These are phyloP conservation scores for Pichia thaimueangensis DNA, from an alignment of 805 yeast species.

Conservation along the genomic window DNA sequence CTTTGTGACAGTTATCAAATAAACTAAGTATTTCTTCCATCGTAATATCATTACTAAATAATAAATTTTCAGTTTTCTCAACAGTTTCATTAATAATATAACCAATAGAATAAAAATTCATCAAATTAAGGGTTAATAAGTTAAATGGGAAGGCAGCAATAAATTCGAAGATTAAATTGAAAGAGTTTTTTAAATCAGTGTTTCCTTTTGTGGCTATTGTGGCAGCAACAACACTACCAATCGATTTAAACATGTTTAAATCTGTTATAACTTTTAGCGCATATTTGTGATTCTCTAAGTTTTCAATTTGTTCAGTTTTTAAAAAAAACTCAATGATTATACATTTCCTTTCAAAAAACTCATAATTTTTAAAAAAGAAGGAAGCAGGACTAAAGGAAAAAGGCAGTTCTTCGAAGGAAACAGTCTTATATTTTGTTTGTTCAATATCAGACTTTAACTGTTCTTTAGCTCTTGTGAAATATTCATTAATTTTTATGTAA, in stretches of 20 bases:
- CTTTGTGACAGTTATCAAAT: conserved; percentile 1
- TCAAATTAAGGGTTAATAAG: neutral
- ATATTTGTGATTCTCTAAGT: neutral
- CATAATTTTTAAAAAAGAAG: neutral
- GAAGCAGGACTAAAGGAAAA: too few relatives aligned
- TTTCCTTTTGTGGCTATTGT: conserved; percentile 2
- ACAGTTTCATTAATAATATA: conserved; percentile 1
- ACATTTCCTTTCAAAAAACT: neutral
- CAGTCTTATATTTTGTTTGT: too few relatives aligned
- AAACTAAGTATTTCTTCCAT: neutral
- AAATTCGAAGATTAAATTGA: conserved; percentile 1
- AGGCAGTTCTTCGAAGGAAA: too few relatives aligned
- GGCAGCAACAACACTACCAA: neutral
- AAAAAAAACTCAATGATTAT: neutral
- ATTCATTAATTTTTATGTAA: too few relatives aligned
- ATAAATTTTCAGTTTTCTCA: neutral
- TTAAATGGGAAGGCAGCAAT: neutral
- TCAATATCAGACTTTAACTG: too few relatives aligned
- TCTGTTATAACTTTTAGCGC: neutral
- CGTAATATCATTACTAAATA: neutral
- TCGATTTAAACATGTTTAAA: conserved; percentile 1
- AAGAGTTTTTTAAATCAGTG: neutral
- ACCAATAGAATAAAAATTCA: neutral
- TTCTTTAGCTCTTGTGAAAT: too few relatives aligned
- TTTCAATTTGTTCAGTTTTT: neutral